Evolutionary conservation across 2,329 filamentous ascomycete genomes (phyloP).

Genomic region (Xylariaceae sp.): DNA sequence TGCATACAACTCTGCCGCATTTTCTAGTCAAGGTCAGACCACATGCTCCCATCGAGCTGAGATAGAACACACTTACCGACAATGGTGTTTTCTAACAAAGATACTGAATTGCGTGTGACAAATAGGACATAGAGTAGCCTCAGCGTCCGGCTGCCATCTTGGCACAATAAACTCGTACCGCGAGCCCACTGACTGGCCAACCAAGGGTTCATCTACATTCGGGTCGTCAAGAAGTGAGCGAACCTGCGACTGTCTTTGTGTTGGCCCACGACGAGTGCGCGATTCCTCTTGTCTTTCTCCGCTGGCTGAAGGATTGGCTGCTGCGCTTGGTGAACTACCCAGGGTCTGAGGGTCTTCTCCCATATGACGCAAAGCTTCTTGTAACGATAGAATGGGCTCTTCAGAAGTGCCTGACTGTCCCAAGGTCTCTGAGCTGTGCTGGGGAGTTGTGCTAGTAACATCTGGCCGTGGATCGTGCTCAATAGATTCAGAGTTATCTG

Average conservation of each 20-base stretch:
- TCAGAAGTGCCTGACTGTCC: slow-evolving; percentile 1
- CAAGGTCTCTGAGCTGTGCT: too few species aligned
- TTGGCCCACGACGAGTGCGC: background rate
- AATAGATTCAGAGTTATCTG: too few species aligned
- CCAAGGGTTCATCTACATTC: background rate
- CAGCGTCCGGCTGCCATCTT: slow-evolving; percentile 82
- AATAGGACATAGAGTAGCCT: slow-evolving; percentile 80
- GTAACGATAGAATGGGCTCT: slow-evolving; percentile 7
- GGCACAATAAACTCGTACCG: slow-evolving; percentile 55
- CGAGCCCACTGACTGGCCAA: slow-evolving; percentile 6
- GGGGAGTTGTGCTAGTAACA: background rate
- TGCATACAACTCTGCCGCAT: slow-evolving; percentile 90
- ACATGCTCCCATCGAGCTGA: background rate
- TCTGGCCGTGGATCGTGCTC: too few species aligned
- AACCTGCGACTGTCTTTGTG: background rate
- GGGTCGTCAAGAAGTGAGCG: too few species aligned
- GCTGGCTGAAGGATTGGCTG: slow-evolving; percentile 4
- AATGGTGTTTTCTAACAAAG: slow-evolving; percentile 88
- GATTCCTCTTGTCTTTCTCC: background rate
- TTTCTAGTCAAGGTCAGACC: slow-evolving; percentile 50
- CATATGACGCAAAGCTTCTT: slow-evolving; percentile 13
- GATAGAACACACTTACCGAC: slow-evolving; percentile 55
- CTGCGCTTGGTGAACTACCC: background rate
- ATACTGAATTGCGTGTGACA: slow-evolving; percentile 77
- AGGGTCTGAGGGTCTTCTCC: background rate